phyloP scores from a whole-genome alignment of 371 early-diverging fungal species.

The Mortierella sp. region DNA sequence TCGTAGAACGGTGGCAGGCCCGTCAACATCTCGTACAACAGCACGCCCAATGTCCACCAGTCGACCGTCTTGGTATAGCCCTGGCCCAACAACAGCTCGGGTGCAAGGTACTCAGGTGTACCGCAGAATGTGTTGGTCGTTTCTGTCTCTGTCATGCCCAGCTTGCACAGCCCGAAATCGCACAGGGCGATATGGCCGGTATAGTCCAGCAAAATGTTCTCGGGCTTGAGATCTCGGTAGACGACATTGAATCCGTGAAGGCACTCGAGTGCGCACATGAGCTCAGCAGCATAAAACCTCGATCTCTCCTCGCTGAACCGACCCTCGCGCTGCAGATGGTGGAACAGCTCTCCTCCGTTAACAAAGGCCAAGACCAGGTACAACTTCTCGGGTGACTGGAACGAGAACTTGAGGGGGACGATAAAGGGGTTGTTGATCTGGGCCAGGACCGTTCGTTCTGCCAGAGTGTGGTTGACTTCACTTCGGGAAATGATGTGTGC shows the following conservation, averaged over 20 bases:
- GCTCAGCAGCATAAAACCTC: conserved; percentile 81
- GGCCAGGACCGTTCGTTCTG: conserved; percentile 92
- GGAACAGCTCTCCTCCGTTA: conserved; percentile 96
- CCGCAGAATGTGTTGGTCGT: conserved; percentile 98
- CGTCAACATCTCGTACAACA: conserved; percentile 96
- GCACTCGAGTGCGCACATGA: conserved; percentile 87
- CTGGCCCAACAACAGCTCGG: conserved; percentile 93
- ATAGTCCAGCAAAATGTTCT: conserved; percentile 96
- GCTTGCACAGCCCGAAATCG: conserved; percentile 98
- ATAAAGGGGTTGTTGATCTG: conserved; percentile 90
- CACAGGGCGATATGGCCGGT: conserved; percentile 97
- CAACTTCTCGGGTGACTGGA: conserved; percentile 90
- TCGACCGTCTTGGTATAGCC: conserved; percentile 97
- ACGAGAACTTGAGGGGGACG: conserved; percentile 88
- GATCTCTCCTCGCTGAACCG: conserved; percentile 77
- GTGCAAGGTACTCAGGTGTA: conserved; percentile 99
- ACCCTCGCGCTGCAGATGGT: conserved; percentile 87
- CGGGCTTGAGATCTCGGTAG: conserved; percentile 94
- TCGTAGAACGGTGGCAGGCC: conserved; percentile 97
- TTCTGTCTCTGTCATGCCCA: conserved; percentile 93
- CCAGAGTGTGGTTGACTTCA: conserved; percentile 89
- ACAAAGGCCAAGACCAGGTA: conserved; percentile 94
- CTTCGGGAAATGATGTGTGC: conserved; percentile 93
- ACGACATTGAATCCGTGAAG: conserved; percentile 91
- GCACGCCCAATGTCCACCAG: conserved; percentile 98